A percentile compares a stretch with the other conserved stretches of the same genome.
These are phyloP conservation scores for Globisporangium carolinianum DNA, from an alignment of 352 stramenopile species.

Conservation along the genomic window DNA sequence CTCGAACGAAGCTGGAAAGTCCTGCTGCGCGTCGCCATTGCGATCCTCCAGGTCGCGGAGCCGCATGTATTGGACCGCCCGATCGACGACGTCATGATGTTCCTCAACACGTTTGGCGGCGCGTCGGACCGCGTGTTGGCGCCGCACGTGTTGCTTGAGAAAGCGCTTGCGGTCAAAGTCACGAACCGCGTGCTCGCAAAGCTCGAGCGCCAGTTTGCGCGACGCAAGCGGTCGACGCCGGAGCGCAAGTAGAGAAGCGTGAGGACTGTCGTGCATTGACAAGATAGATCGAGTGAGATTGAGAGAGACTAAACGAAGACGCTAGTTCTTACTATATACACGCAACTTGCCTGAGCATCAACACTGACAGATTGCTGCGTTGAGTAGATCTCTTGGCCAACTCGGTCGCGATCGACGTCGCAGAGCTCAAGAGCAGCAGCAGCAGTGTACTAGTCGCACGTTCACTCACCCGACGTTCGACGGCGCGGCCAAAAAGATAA, in stretches of 20 bases:
- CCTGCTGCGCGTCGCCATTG: slow-evolving; percentile 60
- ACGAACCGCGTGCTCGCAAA: slow-evolving; percentile 74
- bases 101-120: slow-evolving; percentile 79
- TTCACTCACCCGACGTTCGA: slow-evolving; percentile 11
- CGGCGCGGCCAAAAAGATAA: slow-evolving; percentile 27
- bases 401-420: too few relatives aligned
- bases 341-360: too few relatives aligned
- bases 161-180: slow-evolving; percentile 64
- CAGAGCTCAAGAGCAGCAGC: too few relatives aligned
- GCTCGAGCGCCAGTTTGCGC: slow-evolving; percentile 60
- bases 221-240: slow-evolving; percentile 37
- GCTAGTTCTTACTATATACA: too few relatives aligned
- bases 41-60: slow-evolving; percentile 62
- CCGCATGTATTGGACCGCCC: slow-evolving; percentile 49
- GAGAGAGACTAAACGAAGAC: too few relatives aligned
- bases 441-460: too few relatives aligned
- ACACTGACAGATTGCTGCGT: too few relatives aligned
- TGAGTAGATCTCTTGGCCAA: too few relatives aligned
- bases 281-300: too few relatives aligned
- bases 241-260: slow-evolving; percentile 7
- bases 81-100: slow-evolving; percentile 83
- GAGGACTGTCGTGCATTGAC: too few relatives aligned
- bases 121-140: slow-evolving; percentile 50
- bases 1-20: slow-evolving; percentile 87
- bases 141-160: slow-evolving; percentile 31